Base-by-base conservation (phyloP, 306 rosid species). In the Dryas drummondii region DNA sequence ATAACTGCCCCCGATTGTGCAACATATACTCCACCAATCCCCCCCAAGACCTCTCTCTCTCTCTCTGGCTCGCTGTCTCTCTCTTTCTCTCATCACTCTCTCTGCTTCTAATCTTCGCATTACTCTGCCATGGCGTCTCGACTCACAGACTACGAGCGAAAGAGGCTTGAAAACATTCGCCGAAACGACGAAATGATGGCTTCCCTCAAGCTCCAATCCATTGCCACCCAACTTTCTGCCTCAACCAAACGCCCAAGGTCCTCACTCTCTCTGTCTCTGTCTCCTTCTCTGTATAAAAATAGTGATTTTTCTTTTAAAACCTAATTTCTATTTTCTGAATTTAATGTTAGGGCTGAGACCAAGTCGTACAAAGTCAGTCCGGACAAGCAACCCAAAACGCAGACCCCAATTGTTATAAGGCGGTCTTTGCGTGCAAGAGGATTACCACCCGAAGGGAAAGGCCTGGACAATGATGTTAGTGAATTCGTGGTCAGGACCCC, bases 141-240 rank as follows among this genome's bases (percentile, higher is more conserved):
- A 47, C 84, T 92, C 14, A 90, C 86, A 3, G 96, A 87, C 15
- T 94, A 94, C 56, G 99, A 94, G 85, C 93, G 85, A 50, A 83
- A 84, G 77, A 73, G 97, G 66, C 98, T 94, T 64, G 90, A 94
- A 32, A 94, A 94, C 79, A 90, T 94, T 80, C 97, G 93, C 72
- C 94, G 96, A n/a, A 94, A 94, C 81, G 86, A 82, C 17, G 89
- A 94, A 74, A 75, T 88, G 86, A 78, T 94, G 88, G 93, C 99
- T n/a, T 84, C 91, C 4, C 96, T 92, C 67, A 88, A 90, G 76
- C 78, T 94, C 37, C 96, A 72, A 17, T 79, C 97, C 84, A 86
- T 82, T 55, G 90, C 86, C 71, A 7, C 96, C 54, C 86, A 80
- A 15, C 87, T 94, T 70, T 82, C 96, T 27, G 75, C 81, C 48